Evolutionary conservation across 768 basidiomycete genomes (phyloP), one percentile per base, ranked within the genome.

Genomic region (Trametopsis cervina): DNA sequence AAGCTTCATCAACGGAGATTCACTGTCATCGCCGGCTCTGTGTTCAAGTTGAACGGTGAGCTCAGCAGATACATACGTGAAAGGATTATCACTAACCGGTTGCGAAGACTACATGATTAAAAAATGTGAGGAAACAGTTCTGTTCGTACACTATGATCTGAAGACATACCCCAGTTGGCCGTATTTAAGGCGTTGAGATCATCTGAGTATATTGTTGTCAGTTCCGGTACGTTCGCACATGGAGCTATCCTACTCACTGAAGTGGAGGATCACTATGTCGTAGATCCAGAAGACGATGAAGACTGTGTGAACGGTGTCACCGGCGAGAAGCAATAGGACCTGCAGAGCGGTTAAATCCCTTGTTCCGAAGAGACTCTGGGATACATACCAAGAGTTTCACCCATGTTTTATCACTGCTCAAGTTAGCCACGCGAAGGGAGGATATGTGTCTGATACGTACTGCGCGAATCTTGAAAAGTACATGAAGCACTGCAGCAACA

Each of bases 211-310:
- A 22, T 4, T 15, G 11, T 22, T 20, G 40, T 6, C 18, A 13
- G 17, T 2, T 29, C 26, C 5, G 15, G 35, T 17, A 21, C 18
- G 42, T 4, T 6, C 3, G 17, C 9, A 13, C 9, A 4, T 18
- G 13, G 44, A 13, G 20, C 1, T 17, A 17, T 6, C 3, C 12
- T 13, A 18, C 52, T n/a, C 35, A 55, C 57, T 35, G 41, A 55
- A 58, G 37, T 54, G 38, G 38, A 42, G 44, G 24, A 58, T 43
- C 7, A 58, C 17, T 13, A 50, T 42, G 35, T 58, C 42, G 40
- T 55, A 58, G 2, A 58, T 58, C 51, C 50, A 52, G 22, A 38
- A 46, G 24, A 55, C 48, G 41, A 53, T 52, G 37, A 58, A 55
- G 12, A 46, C 45, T 24, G 46, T 46, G 27, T 58, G 55, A 6